phyloP scores from a whole-genome alignment of 331 rosid genomes.

The Malus hybrid region DNA sequence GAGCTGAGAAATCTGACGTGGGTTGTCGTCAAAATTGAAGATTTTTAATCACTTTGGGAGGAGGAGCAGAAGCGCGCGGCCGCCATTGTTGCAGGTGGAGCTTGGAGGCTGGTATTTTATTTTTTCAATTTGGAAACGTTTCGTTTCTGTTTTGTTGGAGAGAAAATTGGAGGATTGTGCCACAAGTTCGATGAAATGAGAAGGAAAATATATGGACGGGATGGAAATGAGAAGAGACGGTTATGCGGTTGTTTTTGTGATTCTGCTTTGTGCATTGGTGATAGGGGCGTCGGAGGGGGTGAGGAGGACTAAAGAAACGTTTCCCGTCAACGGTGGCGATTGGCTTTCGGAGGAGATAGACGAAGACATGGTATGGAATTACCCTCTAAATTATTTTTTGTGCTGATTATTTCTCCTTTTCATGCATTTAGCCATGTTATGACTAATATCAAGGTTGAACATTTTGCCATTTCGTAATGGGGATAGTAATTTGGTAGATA shows the following conservation, averaged over 20 bases:
- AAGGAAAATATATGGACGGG: slow-evolving; percentile 29
- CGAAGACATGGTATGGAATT: slow-evolving; percentile 37
- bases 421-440: neutral
- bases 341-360: slow-evolving; percentile 7
- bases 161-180: neutral
- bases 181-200: slow-evolving; percentile 58
- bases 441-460: neutral
- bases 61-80: neutral
- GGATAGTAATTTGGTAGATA: neutral
- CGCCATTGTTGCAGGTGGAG: slow-evolving; percentile 14
- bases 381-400: neutral
- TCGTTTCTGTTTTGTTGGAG: neutral
- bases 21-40: slow-evolving; percentile 5
- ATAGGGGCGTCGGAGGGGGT: slow-evolving; percentile 54
- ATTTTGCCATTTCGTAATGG: neutral
- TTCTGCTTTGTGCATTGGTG: slow-evolving; percentile 61
- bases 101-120: neutral
- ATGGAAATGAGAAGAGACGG: slow-evolving; percentile 43
- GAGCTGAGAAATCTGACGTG: slow-evolving; percentile 1
- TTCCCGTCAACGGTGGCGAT: slow-evolving; percentile 14
- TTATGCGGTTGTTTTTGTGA: slow-evolving; percentile 43
- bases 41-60: neutral
- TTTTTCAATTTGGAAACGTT: neutral
- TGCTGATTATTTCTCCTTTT: too few relatives aligned
- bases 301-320: slow-evolving; percentile 31